phyloP scores from a whole-genome alignment of 805 yeast species.

The Tetrapisispora namnaoensis region DNA sequence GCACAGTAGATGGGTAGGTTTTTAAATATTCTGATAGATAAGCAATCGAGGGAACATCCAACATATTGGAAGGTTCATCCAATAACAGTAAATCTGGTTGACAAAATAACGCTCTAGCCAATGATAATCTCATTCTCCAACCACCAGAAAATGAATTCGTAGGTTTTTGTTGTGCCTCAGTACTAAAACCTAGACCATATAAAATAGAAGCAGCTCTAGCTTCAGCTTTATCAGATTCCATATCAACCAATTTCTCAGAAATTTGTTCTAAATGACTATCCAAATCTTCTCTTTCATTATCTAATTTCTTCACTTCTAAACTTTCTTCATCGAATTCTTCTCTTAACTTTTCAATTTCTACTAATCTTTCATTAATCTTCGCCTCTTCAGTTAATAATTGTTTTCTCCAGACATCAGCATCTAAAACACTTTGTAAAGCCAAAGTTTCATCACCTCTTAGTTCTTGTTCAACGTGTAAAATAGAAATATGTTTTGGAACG shows the following conservation, averaged over 20 bases:
- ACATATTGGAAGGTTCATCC: slow-evolving; percentile 99
- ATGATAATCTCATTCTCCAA: slow-evolving; percentile 99
- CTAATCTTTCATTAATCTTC: slow-evolving; percentile 62
- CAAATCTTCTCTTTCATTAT: slow-evolving; percentile 82
- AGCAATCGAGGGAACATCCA: slow-evolving; percentile 98
- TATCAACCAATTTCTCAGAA: slow-evolving; percentile 72
- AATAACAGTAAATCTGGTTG: slow-evolving; percentile 85
- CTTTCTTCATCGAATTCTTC: slow-evolving; percentile 67
- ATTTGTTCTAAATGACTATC: slow-evolving; percentile 70
- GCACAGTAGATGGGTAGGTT: slow-evolving; percentile 81
- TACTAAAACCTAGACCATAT: slow-evolving; percentile 87
- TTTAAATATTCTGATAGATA: slow-evolving; percentile 84
- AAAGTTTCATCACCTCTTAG: slow-evolving; percentile 83
- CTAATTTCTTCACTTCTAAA: slow-evolving; percentile 65
- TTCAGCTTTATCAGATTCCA: slow-evolving; percentile 97
- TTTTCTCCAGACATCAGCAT: slow-evolving; percentile 99
- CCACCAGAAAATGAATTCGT: slow-evolving; percentile 97
- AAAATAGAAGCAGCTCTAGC: slow-evolving; percentile 91
- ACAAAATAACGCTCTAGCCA: slow-evolving; percentile 96
- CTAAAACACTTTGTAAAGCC: slow-evolving; percentile 92
- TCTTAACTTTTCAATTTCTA: slow-evolving; percentile 62
- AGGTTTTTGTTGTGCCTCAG: slow-evolving; percentile 70
- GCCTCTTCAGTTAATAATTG: slow-evolving; percentile 68
- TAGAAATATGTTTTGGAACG: slow-evolving; percentile 90
- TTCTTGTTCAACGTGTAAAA: slow-evolving; percentile 96